Evolutionary conservation across 345 rosid species (phyloP).

Genomic region (Euclidium syriacum): DNA sequence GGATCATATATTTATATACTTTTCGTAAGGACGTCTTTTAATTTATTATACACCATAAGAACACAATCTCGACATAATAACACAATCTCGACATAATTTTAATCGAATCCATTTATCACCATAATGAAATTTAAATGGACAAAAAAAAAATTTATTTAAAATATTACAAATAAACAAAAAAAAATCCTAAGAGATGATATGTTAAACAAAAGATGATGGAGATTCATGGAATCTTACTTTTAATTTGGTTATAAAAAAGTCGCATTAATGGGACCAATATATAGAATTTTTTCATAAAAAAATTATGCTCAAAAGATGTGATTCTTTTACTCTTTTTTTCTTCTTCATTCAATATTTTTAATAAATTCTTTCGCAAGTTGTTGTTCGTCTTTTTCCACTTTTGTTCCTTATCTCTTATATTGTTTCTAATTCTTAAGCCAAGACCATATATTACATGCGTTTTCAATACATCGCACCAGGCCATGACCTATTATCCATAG

Average conservation of each 20-base stretch:
- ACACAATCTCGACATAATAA: not conserved
- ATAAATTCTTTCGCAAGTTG: not conserved
- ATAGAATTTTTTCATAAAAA: slow-evolving; percentile 8
- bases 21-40: not conserved
- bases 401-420: slow-evolving; percentile 5
- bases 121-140: not conserved
- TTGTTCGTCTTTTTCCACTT: slow-evolving; percentile 19
- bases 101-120: not conserved
- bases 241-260: not conserved
- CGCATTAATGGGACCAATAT: slow-evolving; percentile 14
- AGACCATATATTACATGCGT: not conserved
- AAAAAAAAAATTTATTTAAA: not conserved
- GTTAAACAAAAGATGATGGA: slow-evolving; percentile 18
- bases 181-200: not conserved
- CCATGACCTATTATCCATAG: not conserved
- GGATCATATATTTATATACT: too few relatives aligned
- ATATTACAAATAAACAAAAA: not conserved
- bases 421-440: not conserved
- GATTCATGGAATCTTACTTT: slow-evolving; percentile 28
- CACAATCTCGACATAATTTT: not conserved
- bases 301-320: slow-evolving; percentile 13
- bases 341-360: too few relatives aligned
- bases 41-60: not conserved
- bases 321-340: slow-evolving; percentile 8
- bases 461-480: not conserved